These are phyloP conservation scores for Agrocybe praecox DNA, from an alignment of 768 basidiomycete species.

Conservation along the genomic window DNA sequence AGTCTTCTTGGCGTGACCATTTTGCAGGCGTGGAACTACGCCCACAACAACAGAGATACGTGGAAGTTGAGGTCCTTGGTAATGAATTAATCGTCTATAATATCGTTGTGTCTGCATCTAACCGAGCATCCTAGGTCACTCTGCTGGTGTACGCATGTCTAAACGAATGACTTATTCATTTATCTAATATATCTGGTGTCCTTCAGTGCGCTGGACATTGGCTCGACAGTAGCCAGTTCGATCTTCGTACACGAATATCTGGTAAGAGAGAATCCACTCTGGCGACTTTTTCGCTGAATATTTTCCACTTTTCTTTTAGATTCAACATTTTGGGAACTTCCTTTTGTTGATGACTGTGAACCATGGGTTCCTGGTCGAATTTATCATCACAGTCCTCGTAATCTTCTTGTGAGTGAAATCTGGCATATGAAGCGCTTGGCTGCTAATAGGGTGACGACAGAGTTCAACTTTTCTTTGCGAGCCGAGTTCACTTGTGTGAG, in stretches of 20 bases:
- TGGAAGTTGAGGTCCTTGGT: constrained; percentile 3
- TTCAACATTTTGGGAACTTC: constrained; percentile 1
- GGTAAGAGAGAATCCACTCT: not conserved
- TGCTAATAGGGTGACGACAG: not conserved
- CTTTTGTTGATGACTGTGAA: not conserved
- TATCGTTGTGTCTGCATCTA: too few relatives aligned
- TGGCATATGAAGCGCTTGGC: not conserved
- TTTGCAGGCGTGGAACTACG: constrained; percentile 5
- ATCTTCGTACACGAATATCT: not conserved
- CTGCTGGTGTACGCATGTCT: not conserved
- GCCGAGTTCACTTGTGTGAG: constrained; percentile 1
- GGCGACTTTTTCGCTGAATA: not conserved
- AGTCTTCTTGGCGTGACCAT: constrained; percentile 2
- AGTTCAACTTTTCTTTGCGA: constrained; percentile 5
- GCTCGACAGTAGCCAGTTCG: not conserved
- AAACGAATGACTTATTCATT: not conserved
- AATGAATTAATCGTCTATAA: not conserved
- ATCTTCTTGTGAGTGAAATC: not conserved
- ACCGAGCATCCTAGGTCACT: not conserved
- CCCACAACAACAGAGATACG: not conserved
- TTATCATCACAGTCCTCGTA: not conserved
- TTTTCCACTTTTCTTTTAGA: not conserved
- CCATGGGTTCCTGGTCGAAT: not conserved
- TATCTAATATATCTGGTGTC: not conserved
- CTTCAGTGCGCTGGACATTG: not conserved